Evolutionary conservation across 768 basidiomycete species (phyloP).

Genomic region (Podaxis sp.): DNA sequence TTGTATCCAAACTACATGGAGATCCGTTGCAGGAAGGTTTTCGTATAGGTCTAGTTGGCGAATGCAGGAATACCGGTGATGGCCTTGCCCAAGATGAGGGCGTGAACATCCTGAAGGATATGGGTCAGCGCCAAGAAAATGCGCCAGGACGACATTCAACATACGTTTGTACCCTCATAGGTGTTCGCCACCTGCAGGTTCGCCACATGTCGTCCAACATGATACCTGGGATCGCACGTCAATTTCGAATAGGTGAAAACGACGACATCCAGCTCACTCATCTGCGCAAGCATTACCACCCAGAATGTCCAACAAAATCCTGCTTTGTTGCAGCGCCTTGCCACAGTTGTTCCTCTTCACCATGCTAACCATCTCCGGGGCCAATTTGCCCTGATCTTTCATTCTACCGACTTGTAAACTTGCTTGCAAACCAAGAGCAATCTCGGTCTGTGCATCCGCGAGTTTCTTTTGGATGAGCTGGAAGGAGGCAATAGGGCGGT

Average conservation of each 20-base stretch:
- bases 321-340: constrained; percentile 82
- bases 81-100: constrained; percentile 92
- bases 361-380: constrained; percentile 93
- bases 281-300: constrained; percentile 94
- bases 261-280: constrained; percentile 60
- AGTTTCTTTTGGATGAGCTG: constrained; percentile 99
- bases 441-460: constrained; percentile 88
- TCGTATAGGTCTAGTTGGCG: constrained; percentile 39
- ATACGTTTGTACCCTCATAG: constrained; percentile 68
- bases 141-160: constrained; percentile 38
- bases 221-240: constrained; percentile 56
- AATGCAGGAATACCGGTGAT: constrained; percentile 91
- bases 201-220: constrained; percentile 91
- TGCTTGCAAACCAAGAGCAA: constrained; percentile 72
- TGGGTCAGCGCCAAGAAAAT: background rate
- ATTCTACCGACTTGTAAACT: constrained; percentile 81
- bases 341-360: constrained; percentile 96
- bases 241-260: background rate
- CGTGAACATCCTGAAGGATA: constrained; percentile 69
- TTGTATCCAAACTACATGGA: background rate
- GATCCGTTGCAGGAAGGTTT: background rate
- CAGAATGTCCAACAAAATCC: constrained; percentile 82
- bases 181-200: constrained; percentile 97
- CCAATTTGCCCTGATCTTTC: constrained; percentile 70
- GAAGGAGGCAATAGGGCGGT: constrained; percentile 87